Evolutionary conservation across 2,329 filamentous ascomycete genomes (phyloP).

Genomic region (Colletotrichum noveboracense): DNA sequence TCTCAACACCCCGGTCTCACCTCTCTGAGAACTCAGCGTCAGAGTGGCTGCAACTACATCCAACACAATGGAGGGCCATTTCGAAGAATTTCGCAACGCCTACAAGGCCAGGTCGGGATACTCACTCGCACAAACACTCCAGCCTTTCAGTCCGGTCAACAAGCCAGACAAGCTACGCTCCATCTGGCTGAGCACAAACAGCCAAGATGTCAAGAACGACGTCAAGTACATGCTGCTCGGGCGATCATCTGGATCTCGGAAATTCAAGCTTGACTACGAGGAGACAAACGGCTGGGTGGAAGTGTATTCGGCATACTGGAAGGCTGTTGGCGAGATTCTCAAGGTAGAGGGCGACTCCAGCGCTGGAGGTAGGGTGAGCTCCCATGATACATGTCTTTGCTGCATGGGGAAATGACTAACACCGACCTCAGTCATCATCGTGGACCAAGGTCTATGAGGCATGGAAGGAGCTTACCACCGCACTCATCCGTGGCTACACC

Average conservation of each 20-base stretch:
- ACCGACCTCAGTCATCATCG: conserved; percentile 45
- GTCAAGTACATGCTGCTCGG: conserved; percentile 74
- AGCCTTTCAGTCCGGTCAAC: conserved; percentile 67
- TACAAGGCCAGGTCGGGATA: conserved; percentile 71
- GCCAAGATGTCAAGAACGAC: conserved; percentile 68
- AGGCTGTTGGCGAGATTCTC: conserved; percentile 76
- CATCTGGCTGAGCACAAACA: conserved; percentile 75
- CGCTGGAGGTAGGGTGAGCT: conserved; percentile 33
- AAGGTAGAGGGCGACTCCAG: conserved; percentile 60
- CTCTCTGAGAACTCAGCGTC: background rate
- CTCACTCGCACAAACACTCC: conserved; percentile 75
- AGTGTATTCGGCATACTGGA: conserved; percentile 85
- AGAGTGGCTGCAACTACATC: background rate
- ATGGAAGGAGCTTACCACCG: conserved; percentile 85
- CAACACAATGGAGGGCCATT: conserved; percentile 71
- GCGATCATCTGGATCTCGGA: conserved; percentile 45
- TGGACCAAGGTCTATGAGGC: conserved; percentile 85
- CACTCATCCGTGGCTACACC: conserved; percentile 81
- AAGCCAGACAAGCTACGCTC: conserved; percentile 70
- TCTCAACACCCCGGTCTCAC: background rate
- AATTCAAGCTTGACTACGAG: conserved; percentile 61
- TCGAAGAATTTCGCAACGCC: conserved; percentile 75
- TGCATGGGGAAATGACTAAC: background rate
- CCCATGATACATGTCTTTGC: background rate
- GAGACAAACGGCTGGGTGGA: conserved; percentile 87